Evolutionary conservation across 768 basidiomycete species (phyloP), one percentile per base, ranked within the genome.

Genomic region (Suillus alpinus): DNA sequence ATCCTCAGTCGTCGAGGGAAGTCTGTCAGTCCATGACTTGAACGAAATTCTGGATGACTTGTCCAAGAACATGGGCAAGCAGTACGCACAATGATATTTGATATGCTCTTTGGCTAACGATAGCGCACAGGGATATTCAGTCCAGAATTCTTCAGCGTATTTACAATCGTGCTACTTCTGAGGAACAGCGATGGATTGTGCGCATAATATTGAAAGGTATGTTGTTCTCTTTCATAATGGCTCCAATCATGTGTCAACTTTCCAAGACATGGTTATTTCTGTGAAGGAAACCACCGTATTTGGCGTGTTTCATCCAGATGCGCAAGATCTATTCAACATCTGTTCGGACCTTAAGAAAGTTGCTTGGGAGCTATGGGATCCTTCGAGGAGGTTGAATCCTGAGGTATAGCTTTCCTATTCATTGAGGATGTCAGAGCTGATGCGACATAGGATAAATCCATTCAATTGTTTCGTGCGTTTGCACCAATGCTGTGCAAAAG

Each of bases 311-410:
- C 97, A 99, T 74, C 91, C 93, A 0, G 95, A 98, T 66, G 95
- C 96, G 0, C 88, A 92, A 63, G 92, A 94, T 70, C 75, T 97
- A 8, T 99, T 92, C 78, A 98, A 98, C 70, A 95, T 94, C 0
- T 98, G 94, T 71, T 98, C 95, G 0, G 95, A 98, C 73, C 79
- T 98, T 50, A 95, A 95, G 78, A 91, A 92, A 60, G 92, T 99
- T 3, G 88, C 87, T 36, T 98, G 90, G 88, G 88, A 89, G 57
- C 78, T 99, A 2, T 89, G 88, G 80, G 87, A 97, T 71, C 87
- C 89, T 0, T 76, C 81, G 3, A 80, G 82, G 51, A 80, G 92
- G 44, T 77, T 92, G 14, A 83, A 86, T 51, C 80, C 82, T 8
- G 82, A 86, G 72, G 87, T 86, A 69, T 52, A 36, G 13, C 4